Base-by-base conservation (phyloP, 805 yeast species). In the Kuraishia hungarica region DNA sequence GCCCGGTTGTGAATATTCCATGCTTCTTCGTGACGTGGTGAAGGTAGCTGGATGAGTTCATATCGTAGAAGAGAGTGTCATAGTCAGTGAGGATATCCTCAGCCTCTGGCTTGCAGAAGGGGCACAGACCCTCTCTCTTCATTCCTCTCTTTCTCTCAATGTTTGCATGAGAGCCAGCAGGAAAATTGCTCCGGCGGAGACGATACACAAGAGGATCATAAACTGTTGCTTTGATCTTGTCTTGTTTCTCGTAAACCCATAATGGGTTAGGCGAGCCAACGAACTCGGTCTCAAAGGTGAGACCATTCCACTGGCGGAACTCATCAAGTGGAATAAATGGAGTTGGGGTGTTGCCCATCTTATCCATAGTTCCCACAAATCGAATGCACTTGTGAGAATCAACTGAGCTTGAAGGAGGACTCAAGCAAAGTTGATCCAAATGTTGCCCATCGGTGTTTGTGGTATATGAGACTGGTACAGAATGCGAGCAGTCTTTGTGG, bases 21-120 rank as follows among this genome's bases (percentile, higher is more conserved):
- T 67, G 72, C 51, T 60, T 65, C 53, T 67, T 69, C 39, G 66
- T 64, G 60, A 67, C 55, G 52, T 67, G 72, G 48, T 67, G 72
- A 20, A 67, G 53, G 50, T 67, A 67, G 48, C 62, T 64, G 23
- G 70, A 66, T 50, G 63, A 64, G 54, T 67, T 67, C 50, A 69
- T 59, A 54, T 62, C 63, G 55, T 59, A 60, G 49, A 67, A 67
- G 28, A 64, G 53, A 39, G 55, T 56, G 39, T 57, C 56, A 54
- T 53, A 60, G 21, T 59, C 58, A 46, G 60, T 52, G 17, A 51
- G 51, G n/a, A 55, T 46, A 21, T 61, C 61, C 13, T 59, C 66
- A 2, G 28, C 11, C 1, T 60, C 58, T 21, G 60, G 46, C 20
- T 59, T 59, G 57, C 70, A 66, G 53, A 60, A 66, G n/a, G 68